phyloP scores from a whole-genome alignment of 306 rosid genomes.

The Malus sylvestris region DNA sequence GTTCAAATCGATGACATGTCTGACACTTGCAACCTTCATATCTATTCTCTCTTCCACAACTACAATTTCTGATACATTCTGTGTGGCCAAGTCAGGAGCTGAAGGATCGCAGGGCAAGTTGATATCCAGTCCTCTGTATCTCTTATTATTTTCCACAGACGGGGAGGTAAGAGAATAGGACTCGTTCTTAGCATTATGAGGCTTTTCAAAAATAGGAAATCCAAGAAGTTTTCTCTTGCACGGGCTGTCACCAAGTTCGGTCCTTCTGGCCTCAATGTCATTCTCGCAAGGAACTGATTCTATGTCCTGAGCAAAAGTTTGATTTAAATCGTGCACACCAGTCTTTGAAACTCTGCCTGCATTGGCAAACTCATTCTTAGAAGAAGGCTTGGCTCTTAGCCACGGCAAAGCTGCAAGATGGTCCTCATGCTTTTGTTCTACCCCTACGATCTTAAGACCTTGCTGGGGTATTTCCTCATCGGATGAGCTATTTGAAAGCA shows the following conservation, averaged over 20 bases:
- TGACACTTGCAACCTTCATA: constrained; percentile 24
- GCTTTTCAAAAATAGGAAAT: constrained; percentile 53
- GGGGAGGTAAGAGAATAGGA: constrained; percentile 36
- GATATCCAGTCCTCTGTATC: constrained; percentile 48
- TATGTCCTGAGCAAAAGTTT: constrained; percentile 27
- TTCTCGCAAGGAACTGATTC: constrained; percentile 36
- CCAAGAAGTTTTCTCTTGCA: constrained; percentile 50
- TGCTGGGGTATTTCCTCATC: constrained; percentile 27
- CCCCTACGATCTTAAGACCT: constrained; percentile 31
- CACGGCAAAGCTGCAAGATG: constrained; percentile 51
- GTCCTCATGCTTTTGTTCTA: constrained; percentile 45
- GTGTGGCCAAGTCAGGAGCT: constrained; percentile 42
- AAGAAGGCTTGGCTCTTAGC: constrained; percentile 49
- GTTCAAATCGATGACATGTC: constrained; percentile 72
- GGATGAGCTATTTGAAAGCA: constrained; percentile 48
- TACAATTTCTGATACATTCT: constrained; percentile 21
- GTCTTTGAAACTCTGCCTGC: constrained; percentile 34
- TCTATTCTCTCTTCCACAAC: constrained; percentile 33
- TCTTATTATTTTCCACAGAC: constrained; percentile 27
- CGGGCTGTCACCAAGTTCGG: constrained; percentile 34
- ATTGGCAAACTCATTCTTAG: constrained; percentile 21
- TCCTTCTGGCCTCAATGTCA: constrained; percentile 37
- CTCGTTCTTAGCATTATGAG: constrained; percentile 44
- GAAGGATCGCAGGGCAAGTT: constrained; percentile 72
- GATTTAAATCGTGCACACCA: constrained; percentile 12